A percentile compares a stretch with the other conserved stretches of the same genome.
These are phyloP conservation scores for Fusarium sp. DNA, from an alignment of 2,329 filamentous ascomycete species.

Conservation along the genomic window DNA sequence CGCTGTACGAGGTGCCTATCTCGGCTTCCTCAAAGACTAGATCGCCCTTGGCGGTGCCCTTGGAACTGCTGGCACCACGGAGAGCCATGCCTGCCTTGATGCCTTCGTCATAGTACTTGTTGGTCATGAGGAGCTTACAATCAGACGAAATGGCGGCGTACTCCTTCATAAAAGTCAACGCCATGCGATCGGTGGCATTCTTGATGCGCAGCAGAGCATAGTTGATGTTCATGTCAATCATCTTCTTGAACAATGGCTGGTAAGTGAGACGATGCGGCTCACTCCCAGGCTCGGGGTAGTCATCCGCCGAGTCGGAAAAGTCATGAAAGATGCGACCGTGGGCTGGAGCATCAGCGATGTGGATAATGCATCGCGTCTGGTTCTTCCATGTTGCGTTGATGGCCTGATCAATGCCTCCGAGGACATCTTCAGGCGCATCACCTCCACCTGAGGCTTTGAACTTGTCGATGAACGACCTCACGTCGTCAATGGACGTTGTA, in stretches of 20 bases:
- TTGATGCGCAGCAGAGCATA: constrained; percentile 23
- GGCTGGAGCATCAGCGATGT: constrained; percentile 26
- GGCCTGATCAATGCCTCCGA: constrained; percentile 49
- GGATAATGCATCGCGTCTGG: constrained; percentile 44
- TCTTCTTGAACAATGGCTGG: constrained; percentile 18
- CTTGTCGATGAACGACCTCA: constrained; percentile 3
- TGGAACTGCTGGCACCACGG: not conserved
- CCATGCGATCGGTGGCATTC: constrained; percentile 7
- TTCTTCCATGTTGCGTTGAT: constrained; percentile 49
- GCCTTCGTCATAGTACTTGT: not conserved
- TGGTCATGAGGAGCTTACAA: constrained; percentile 15
- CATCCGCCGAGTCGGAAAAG: not conserved
- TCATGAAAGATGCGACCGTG: constrained; percentile 20
- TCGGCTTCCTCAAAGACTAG: constrained; percentile 19
- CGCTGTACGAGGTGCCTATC: constrained; percentile 12
- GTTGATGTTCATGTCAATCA: constrained; percentile 22
- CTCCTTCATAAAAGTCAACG: not conserved
- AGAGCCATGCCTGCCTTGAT: not conserved
- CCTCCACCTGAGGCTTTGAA: constrained; percentile 39
- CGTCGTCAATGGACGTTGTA: constrained; percentile 8
- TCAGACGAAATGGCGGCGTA: constrained; percentile 9
- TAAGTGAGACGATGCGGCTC: constrained; percentile 18
- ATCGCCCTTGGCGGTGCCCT: constrained; percentile 9
- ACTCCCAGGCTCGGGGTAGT: constrained; percentile 1
- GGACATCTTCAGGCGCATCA: constrained; percentile 52